Conservation (phyloP, 441 rosid genomes). For the Gossypium schwendimanii region DNA sequence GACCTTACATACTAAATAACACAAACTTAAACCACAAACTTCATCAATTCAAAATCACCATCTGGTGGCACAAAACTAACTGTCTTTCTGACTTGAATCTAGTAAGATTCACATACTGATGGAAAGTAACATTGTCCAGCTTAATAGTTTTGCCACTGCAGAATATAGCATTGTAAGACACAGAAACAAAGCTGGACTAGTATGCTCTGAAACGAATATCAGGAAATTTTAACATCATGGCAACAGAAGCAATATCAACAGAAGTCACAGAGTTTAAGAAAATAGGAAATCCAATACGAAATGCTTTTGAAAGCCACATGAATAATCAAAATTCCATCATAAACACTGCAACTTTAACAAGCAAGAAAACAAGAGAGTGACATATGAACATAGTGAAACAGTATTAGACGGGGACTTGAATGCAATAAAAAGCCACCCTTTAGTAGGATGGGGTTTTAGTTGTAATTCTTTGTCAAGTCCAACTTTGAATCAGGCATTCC, state of each 20-base stretch:
- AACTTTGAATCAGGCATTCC: constrained; percentile 99
- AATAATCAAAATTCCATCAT: not conserved
- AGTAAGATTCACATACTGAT: constrained; percentile 92
- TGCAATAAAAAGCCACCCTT: constrained; percentile 45
- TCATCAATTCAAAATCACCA: constrained; percentile 98
- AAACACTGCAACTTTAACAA: not conserved
- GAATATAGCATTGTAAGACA: constrained; percentile 14
- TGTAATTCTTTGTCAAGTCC: constrained; percentile 97
- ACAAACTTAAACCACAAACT: constrained; percentile 31
- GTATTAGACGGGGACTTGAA: constrained; percentile 6
- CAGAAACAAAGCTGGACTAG: not conserved
- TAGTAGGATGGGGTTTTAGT: constrained; percentile 83
- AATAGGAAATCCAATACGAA: not conserved
- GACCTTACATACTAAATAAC: not conserved
- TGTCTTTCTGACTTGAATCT: constrained; percentile 94
- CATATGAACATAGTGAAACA: not conserved
- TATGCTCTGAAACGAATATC: not conserved
- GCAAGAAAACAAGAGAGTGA: not conserved
- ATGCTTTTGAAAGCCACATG: not conserved
- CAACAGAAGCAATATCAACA: not conserved
- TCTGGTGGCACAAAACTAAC: constrained; percentile 99
- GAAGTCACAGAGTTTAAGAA: not conserved
- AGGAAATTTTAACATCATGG: not conserved
- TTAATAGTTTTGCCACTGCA: constrained; percentile 98
- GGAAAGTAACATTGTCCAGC: constrained; percentile 97